Evolutionary conservation across 2,329 filamentous ascomycete genomes (phyloP).

Genomic region (Fusarium albosuccineum): DNA sequence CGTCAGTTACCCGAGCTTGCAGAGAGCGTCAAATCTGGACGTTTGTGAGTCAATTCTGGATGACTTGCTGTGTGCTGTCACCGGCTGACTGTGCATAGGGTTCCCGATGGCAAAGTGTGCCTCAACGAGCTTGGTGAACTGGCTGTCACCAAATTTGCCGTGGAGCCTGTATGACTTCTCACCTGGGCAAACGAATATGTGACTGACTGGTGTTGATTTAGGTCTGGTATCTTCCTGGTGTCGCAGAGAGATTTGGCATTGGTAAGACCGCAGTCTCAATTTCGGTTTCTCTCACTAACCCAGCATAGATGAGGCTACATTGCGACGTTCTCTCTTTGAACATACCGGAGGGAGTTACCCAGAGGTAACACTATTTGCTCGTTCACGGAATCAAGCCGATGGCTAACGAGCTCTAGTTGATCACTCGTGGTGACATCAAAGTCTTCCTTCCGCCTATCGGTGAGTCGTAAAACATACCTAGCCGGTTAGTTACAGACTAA

Average conservation of each 20-base stretch:
- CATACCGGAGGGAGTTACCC: slow-evolving; percentile 97
- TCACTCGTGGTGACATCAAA: slow-evolving; percentile 95
- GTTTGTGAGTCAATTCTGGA: slow-evolving; percentile 64
- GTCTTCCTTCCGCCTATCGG: slow-evolving; percentile 94
- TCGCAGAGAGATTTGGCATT: slow-evolving; percentile 94
- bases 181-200: neutral
- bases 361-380: slow-evolving; percentile 64
- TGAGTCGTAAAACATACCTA: slow-evolving; percentile 47
- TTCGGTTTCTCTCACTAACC: slow-evolving; percentile 43
- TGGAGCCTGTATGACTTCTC: slow-evolving; percentile 79
- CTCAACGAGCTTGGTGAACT: slow-evolving; percentile 88
- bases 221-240: slow-evolving; percentile 86
- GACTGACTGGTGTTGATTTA: slow-evolving; percentile 38
- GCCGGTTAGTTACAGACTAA: slow-evolving; percentile 20
- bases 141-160: slow-evolving; percentile 95
- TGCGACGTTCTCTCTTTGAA: slow-evolving; percentile 91
- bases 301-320: slow-evolving; percentile 79
- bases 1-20: slow-evolving; percentile 86
- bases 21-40: slow-evolving; percentile 84
- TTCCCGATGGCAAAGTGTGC: slow-evolving; percentile 88
- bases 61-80: neutral
- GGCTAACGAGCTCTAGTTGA: slow-evolving; percentile 66
- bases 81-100: slow-evolving; percentile 50
- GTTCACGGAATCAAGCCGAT: neutral
- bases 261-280: slow-evolving; percentile 59